Conservation (phyloP, 2,329 filamentous ascomycete genomes). For the Macroventuria anomochaeta region DNA sequence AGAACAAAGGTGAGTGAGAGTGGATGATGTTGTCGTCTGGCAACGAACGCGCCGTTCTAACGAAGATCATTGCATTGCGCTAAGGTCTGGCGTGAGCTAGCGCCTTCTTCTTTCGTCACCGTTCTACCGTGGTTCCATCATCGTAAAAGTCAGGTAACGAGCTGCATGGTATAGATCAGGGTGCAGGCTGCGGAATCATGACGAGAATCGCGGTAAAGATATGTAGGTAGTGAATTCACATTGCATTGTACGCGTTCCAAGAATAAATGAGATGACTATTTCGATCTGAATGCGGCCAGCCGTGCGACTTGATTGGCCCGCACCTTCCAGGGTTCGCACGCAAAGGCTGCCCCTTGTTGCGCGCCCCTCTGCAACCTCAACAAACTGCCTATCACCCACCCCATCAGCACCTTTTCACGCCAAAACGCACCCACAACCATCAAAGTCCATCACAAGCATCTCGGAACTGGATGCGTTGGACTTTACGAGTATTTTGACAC, state of each 20-base stretch:
- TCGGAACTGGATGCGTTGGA: constrained; percentile 28
- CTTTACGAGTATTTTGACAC: constrained; percentile 37
- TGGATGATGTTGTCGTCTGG: neutral
- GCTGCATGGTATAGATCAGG: neutral
- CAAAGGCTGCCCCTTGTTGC: constrained; percentile 20
- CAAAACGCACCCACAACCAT: constrained; percentile 25
- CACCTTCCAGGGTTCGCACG: neutral
- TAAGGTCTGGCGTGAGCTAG: constrained; percentile 15
- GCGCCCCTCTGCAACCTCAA: constrained; percentile 24
- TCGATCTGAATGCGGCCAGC: constrained; percentile 11
- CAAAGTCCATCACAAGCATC: constrained; percentile 32
- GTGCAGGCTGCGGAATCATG: neutral
- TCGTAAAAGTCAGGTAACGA: neutral
- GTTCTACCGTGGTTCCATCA: constrained; percentile 3
- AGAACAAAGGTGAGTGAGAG: neutral
- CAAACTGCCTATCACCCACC: constrained; percentile 17
- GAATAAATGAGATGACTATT: neutral
- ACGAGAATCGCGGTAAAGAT: neutral
- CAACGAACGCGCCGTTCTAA: constrained; percentile 1
- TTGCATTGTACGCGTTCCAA: neutral
- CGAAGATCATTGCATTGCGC: constrained; percentile 16
- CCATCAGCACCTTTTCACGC: constrained; percentile 23
- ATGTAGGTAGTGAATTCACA: neutral
- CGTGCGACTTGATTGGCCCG: constrained; percentile 11
- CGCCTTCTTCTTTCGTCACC: constrained; percentile 7